Percentiles rank a stretch among this genome's conserved stretches.
phyloP scores from a whole-genome alignment of 192 early-diverging fungal species.

The Podochytrium sp. region DNA sequence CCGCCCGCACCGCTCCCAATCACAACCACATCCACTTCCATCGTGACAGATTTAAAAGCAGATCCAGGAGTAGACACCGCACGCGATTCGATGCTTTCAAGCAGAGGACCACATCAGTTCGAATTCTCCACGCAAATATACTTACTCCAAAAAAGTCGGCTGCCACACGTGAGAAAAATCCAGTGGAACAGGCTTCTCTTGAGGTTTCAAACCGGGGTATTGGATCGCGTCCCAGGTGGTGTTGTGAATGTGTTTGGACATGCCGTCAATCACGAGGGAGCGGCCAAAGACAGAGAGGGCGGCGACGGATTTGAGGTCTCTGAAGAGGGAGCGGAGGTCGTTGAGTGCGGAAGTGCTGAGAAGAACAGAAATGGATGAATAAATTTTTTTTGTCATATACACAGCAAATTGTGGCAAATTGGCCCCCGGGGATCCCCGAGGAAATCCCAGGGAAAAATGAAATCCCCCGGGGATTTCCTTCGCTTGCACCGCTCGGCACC shows the following conservation, averaged over 20 bases:
- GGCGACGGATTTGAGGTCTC: constrained; percentile 15
- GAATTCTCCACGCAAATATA: neutral
- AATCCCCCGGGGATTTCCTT: too few species aligned
- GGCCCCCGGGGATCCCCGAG: too few species aligned
- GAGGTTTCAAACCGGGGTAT: constrained; percentile 58
- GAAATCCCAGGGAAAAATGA: too few species aligned
- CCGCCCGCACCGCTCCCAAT: constrained; percentile 74
- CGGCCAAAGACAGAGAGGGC: constrained; percentile 6
- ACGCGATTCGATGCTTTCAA: constrained; percentile 36
- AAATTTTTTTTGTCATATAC: too few species aligned
- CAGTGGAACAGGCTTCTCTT: constrained; percentile 43
- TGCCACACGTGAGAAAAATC: constrained; percentile 43
- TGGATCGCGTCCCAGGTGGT: constrained; percentile 50
- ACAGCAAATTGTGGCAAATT: too few species aligned
- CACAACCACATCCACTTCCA: constrained; percentile 64
- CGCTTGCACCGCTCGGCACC: too few species aligned
- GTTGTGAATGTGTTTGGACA: neutral
- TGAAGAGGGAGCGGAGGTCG: constrained; percentile 18
- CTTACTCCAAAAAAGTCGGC: constrained; percentile 58
- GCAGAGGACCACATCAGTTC: neutral
- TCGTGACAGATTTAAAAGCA: constrained; percentile 20
- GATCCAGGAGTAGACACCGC: neutral
- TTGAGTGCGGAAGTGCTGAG: constrained; percentile 3
- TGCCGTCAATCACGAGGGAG: constrained; percentile 11
- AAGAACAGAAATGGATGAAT: neutral